These are phyloP conservation scores for Capniomyces stellatus DNA, from an alignment of 371 early-diverging fungal species.

Conservation along the genomic window DNA sequence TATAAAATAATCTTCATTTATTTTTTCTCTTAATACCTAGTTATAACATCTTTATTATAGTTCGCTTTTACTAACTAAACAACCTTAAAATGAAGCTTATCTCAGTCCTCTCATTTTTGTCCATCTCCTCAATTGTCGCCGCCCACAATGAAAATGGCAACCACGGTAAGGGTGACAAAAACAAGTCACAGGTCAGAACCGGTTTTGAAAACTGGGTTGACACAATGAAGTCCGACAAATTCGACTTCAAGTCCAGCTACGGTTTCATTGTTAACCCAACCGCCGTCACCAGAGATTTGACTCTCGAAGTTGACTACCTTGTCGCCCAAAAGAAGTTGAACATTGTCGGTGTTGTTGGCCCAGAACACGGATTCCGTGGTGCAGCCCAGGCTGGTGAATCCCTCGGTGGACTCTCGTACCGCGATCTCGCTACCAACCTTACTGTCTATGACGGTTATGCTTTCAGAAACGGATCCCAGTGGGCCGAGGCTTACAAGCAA, in stretches of 20 bases:
- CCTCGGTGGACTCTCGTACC: background rate
- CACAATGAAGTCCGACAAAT: background rate
- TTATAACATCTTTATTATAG: too few species aligned
- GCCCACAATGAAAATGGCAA: too few species aligned
- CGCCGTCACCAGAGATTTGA: background rate
- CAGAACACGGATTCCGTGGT: constrained; percentile 1
- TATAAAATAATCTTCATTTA: too few species aligned
- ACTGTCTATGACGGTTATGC: background rate
- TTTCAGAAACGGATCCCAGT: background rate
- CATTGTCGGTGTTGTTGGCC: background rate
- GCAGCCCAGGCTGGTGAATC: background rate
- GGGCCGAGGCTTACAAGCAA: background rate
- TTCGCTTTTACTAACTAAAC: too few species aligned
- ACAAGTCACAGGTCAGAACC: too few species aligned
- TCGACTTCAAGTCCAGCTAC: background rate
- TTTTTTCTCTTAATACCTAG: too few species aligned
- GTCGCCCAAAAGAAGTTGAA: background rate
- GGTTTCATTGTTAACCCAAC: background rate
- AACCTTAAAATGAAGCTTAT: too few species aligned
- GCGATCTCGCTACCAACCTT: background rate
- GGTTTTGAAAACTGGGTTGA: constrained; percentile 1
- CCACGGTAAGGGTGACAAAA: too few species aligned
- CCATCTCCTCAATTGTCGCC: too few species aligned
- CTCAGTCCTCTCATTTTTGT: too few species aligned
- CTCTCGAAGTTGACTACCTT: background rate